phyloP scores from a whole-genome alignment of 2,329 filamentous ascomycete species.

The Arthrobotrys entomopaga region DNA sequence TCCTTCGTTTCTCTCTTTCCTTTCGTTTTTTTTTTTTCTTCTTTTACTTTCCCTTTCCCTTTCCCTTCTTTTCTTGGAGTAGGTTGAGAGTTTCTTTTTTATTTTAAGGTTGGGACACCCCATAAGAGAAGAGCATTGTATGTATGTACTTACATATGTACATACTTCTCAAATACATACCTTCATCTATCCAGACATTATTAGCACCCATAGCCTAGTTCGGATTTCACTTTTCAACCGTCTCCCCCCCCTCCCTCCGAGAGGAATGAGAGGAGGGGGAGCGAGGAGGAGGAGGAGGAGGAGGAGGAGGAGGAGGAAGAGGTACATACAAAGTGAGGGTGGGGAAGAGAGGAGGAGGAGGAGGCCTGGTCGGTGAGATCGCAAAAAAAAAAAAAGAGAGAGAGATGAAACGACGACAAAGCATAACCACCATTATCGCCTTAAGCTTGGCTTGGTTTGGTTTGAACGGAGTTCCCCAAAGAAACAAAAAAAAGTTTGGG shows the following conservation, averaged over 20 bases:
- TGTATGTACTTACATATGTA: too few relatives aligned
- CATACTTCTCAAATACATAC: too few relatives aligned
- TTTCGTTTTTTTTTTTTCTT: slow-evolving; percentile 2
- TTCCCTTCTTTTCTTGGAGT: slow-evolving; percentile 12
- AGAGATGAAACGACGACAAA: slow-evolving; percentile 26
- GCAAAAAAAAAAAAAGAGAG: slow-evolving; percentile 20
- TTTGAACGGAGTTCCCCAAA: slow-evolving; percentile 41
- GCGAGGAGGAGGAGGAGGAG: slow-evolving; percentile 22
- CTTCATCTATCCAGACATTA: too few relatives aligned
- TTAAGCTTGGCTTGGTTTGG: slow-evolving; percentile 26
- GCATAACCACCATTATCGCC: background rate
- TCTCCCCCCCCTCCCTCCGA: too few relatives aligned
- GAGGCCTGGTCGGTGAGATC: slow-evolving; percentile 4
- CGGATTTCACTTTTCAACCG: too few relatives aligned
- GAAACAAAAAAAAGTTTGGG: slow-evolving; percentile 49
- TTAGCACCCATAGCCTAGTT: too few relatives aligned
- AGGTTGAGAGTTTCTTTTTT: slow-evolving; percentile 24
- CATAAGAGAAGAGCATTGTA: background rate
- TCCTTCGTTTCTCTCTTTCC: background rate
- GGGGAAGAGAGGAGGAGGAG: too few relatives aligned
- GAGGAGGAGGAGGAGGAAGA: slow-evolving; percentile 8
- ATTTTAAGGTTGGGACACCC: slow-evolving; percentile 52
- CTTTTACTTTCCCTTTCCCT: slow-evolving; percentile 8
- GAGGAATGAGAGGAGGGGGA: slow-evolving; percentile 31
- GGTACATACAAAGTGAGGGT: background rate